These are phyloP conservation scores for Fusarium beomiforme DNA, from an alignment of 2,329 filamentous ascomycete species.

Conservation along the genomic window DNA sequence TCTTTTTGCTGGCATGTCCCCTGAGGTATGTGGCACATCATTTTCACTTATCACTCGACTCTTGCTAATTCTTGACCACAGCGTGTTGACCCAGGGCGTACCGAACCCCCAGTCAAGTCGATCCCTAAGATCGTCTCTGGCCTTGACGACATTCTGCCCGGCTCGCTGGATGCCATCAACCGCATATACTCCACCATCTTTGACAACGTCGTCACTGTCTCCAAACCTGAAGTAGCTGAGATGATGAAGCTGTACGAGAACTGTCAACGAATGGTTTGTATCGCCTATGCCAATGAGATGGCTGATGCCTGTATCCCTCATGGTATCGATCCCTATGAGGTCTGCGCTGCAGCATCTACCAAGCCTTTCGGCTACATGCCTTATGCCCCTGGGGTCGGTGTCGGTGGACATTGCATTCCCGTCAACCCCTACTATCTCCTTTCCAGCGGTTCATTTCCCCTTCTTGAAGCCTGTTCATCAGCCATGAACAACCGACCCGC, in stretches of 20 bases:
- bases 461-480: neutral
- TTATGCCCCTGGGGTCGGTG: neutral
- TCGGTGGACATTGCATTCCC: neutral
- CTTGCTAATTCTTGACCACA: neutral
- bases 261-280: neutral
- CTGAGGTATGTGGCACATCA: neutral
- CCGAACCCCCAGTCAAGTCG: neutral
- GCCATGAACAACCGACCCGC: neutral
- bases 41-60: rapidly evolving
- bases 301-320: neutral
- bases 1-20: neutral
- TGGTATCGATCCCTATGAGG: neutral
- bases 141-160: neutral
- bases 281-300: neutral
- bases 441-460: neutral
- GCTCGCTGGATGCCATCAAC: neutral
- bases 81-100: neutral
- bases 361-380: neutral
- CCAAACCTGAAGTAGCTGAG: neutral
- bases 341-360: neutral
- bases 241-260: constrained; percentile 2
- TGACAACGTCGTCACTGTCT: neutral
- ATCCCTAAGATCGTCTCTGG: neutral
- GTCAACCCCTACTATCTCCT: neutral
- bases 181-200: neutral